Base-by-base conservation (phyloP, 306 rosid species). In the Neltuma alba region DNA sequence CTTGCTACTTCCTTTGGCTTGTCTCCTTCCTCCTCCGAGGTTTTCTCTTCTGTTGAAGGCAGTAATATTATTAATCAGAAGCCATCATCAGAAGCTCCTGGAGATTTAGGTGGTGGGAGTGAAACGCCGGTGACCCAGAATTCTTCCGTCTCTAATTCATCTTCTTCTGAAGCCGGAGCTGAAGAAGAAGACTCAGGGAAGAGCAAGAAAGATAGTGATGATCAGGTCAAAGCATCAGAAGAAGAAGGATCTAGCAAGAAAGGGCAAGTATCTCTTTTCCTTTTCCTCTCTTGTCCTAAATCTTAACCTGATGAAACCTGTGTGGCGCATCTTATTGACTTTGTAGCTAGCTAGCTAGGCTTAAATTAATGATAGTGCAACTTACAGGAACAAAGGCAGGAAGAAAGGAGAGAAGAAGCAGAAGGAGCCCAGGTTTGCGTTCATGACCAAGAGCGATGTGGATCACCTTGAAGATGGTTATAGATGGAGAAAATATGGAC, bases 391-490 rank as follows among this genome's bases (percentile, higher is more conserved):
- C 65, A 87, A 82, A 76, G 90, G 75, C 3, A 92, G 89, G 88
- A 92, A 92, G 90, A 92, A 92, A 83, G 94, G 90, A 66, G 96
- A 92, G 87, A 92, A 91, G 77, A 91, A 85, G 78, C 79, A 88
- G 58, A 91, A 77, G 82, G 96, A 90, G 75, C 92, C 97, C 18
- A 81, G 96, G 57, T 90, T 92, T 84, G 91, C 97, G 0, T 92
- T 92, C 90, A 88, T 91, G 92, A 92, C 97, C 14, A 92, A 91
- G 87, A 92, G 97, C 76, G 97, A 92, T 83, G 96, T 92, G 63
- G 97, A 92, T 84, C 97, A 92, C 40, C 89, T 92, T 5, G 97
- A 92, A 88, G 97, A 92, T 80, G 97, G 97, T 14, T 92, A 92
- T 31, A 81, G 97, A 86, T 92, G 97, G 97, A 92, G 97, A 79